Base-by-base conservation (phyloP, 1,284 basidiomycete genomes). In the Spongiforma sp. region DNA sequence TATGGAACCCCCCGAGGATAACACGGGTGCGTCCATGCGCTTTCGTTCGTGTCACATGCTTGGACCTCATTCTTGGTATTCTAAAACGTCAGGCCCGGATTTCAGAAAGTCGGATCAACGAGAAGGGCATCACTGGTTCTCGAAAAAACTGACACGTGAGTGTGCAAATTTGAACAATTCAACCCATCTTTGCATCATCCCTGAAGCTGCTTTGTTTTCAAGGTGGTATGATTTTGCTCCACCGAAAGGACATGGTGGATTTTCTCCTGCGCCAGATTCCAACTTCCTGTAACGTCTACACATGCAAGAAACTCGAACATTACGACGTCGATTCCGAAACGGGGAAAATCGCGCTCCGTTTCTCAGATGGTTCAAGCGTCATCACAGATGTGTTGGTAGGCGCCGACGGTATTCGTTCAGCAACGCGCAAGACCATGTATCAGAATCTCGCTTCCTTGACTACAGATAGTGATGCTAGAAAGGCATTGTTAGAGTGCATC, bases 311-410 rank as follows among this genome's bases (percentile, higher is more conserved):
- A 30, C 75, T 81, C 14, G 28, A 63, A 9, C 59, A 59, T 5
- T 80, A 80, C 41, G 43, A 68, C 2, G 65, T 67, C 9, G n/a
- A 62, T 56, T 17, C 62, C 2, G 21, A 62, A 26, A 63, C 59
- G 1, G 63, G 68, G 5, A 61, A 62, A 30, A 68, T 75, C 32
- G 67, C 53, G 0, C 56, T 80, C 12, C 61, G 74, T 57, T 80
- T 82, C 62, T 41, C 71, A 1, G 77, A 80, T 48, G 77, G 75
- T 4, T 70, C 76, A 17, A 73, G 67, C 14, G 68, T 70, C 0
- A 57, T 67, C 24, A 69, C 77, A 2, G 79, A 82, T 57, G 62
- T 82, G 4, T 68, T 82, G 33, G 65, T 80, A 10, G 79, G 79
- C 0, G 75, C 71, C 3, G 72, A 73, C 36, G 72, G 73, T 14